Percentiles rank a stretch among this genome's conserved stretches.
Evolutionary conservation across 345 rosid genomes (phyloP).

Genomic region (Arabidopsis arenosa): DNA sequence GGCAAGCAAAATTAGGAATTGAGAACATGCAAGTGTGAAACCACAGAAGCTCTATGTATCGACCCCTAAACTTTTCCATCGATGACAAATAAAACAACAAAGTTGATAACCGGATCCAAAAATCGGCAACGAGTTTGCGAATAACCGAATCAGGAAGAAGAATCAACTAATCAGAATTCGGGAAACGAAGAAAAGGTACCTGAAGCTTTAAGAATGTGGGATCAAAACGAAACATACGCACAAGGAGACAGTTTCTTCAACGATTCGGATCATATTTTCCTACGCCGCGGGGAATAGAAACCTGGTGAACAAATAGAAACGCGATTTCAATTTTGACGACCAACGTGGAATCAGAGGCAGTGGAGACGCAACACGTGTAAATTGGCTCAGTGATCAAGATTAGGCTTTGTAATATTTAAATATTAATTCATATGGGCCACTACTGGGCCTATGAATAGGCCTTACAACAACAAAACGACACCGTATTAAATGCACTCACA

Average conservation of each 20-base stretch:
- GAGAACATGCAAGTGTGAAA: background rate
- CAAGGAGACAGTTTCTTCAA: slow-evolving; percentile 20
- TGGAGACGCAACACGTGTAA: slow-evolving; percentile 41
- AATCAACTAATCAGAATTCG: background rate
- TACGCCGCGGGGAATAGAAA: slow-evolving; percentile 31
- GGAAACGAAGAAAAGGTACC: slow-evolving; percentile 27
- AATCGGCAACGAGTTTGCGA: slow-evolving; percentile 15
- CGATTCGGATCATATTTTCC: slow-evolving; percentile 7
- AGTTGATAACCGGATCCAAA: slow-evolving; percentile 31
- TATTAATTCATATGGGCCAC: slow-evolving; percentile 12
- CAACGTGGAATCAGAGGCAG: slow-evolving; percentile 25
- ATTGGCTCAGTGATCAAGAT: slow-evolving; percentile 19
- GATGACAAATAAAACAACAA: background rate
- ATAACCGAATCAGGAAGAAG: slow-evolving; percentile 16
- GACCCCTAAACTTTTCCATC: background rate
- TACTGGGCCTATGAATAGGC: slow-evolving; percentile 13
- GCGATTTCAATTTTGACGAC: slow-evolving; percentile 16
- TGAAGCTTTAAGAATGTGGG: slow-evolving; percentile 43
- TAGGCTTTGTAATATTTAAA: background rate
- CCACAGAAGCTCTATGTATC: background rate
- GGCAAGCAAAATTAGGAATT: background rate
- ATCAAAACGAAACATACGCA: slow-evolving; percentile 47
- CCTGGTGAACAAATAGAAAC: background rate
- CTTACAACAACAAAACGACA: background rate
- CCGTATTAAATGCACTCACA: background rate